phyloP scores from a whole-genome alignment of 495 filamentous ascomycete genomes.

The Aspergillus affinis region DNA sequence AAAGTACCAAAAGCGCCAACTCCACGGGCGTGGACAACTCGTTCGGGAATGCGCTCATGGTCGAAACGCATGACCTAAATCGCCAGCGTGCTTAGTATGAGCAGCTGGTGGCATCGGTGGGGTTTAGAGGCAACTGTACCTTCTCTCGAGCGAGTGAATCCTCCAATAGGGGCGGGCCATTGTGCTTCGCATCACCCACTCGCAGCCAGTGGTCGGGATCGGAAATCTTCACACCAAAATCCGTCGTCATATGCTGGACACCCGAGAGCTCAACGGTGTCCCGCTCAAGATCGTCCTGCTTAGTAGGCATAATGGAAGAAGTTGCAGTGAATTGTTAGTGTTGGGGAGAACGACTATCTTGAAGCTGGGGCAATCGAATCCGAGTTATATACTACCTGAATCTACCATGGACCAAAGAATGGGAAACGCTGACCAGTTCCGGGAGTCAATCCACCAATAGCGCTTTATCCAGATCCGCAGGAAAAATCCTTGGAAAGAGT shows the following conservation, averaged over 20 bases:
- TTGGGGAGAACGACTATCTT: no score
- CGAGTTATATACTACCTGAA: no score
- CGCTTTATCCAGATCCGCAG: no score
- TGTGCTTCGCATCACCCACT: no score
- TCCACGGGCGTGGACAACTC: conserved; percentile 87
- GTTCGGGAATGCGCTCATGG: conserved; percentile 81
- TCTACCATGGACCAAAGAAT: no score
- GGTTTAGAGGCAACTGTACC: conserved; percentile 38
- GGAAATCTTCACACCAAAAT: conserved; percentile 73
- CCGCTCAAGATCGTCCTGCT: conserved; percentile 32
- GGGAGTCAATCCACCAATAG: no score
- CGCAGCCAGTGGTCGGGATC: conserved; percentile 81
- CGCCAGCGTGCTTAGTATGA: background rate
- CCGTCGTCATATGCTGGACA: conserved; percentile 61
- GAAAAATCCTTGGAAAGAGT: no score
- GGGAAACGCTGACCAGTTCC: no score
- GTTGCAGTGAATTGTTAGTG: no score
- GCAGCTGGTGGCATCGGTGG: background rate
- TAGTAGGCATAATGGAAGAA: conserved; percentile 13
- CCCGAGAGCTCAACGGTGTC: conserved; percentile 35
- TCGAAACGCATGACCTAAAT: conserved; percentile 75
- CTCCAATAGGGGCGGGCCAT: conserved; percentile 76
- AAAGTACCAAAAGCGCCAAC: conserved; percentile 83
- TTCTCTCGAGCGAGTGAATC: conserved; percentile 78
- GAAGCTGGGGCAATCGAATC: no score